Evolutionary conservation across 169 alveolate genomes (phyloP).

Genomic region (Babesia gibsoni): DNA sequence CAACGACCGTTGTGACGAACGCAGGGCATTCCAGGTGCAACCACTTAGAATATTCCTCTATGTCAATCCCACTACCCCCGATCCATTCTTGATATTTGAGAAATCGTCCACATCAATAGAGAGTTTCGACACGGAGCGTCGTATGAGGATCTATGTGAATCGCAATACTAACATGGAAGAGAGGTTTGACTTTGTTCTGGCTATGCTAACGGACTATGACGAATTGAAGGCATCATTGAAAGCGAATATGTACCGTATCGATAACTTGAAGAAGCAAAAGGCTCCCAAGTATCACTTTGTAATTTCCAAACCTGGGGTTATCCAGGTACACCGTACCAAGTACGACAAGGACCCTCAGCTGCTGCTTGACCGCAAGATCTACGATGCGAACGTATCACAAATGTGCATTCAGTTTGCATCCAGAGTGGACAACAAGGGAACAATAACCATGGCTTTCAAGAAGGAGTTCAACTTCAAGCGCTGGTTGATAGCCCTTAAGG

Average conservation of each 20-base stretch:
- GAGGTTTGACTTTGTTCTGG: constrained; percentile 66
- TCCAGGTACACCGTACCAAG: constrained; percentile 65
- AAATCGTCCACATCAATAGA: constrained; percentile 49
- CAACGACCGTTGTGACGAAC: constrained; percentile 30
- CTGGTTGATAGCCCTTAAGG: constrained; percentile 70
- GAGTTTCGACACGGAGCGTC: constrained; percentile 49
- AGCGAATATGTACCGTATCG: constrained; percentile 7
- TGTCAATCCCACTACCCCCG: constrained; percentile 36
- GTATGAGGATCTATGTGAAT: constrained; percentile 65
- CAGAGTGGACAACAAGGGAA: constrained; percentile 31
- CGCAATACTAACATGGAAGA: constrained; percentile 67
- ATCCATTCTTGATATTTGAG: constrained; percentile 67
- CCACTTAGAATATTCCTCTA: constrained; percentile 49
- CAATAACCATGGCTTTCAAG: constrained; percentile 27
- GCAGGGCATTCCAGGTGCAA: constrained; percentile 51
- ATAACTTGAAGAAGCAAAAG: constrained; percentile 37
- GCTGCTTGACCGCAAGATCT: constrained; percentile 53
- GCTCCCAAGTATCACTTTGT: constrained; percentile 62
- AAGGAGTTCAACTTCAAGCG: constrained; percentile 60
- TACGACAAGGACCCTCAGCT: constrained; percentile 64
- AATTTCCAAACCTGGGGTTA: constrained; percentile 58
- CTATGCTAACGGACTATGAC: constrained; percentile 68
- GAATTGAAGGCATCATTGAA: constrained; percentile 9
- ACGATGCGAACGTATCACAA: constrained; percentile 49
- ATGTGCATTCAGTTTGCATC: constrained; percentile 47